Percentiles rank a stretch among this genome's conserved stretches.
Evolutionary conservation across 257 asterid genomes (phyloP).

Genomic region (Capsicum chinense): DNA sequence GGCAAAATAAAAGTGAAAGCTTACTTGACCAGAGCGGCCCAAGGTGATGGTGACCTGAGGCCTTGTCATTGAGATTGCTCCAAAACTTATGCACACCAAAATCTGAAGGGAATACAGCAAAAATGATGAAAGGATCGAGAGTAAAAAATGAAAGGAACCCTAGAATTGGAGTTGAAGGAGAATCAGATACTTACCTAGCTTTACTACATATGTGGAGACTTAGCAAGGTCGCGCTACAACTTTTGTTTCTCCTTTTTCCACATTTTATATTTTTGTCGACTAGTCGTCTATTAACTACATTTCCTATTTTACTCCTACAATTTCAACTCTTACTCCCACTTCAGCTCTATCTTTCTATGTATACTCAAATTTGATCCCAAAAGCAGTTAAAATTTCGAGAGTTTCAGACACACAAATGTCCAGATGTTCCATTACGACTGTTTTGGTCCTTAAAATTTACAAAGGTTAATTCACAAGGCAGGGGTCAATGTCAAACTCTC

Average conservation of each 20-base stretch:
- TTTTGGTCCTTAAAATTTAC: not conserved
- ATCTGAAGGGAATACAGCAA: not conserved
- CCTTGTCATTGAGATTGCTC: conserved; percentile 44
- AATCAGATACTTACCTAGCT: not conserved
- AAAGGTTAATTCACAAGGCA: not conserved
- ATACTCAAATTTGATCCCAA: conserved; percentile 1
- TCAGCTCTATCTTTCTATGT: not conserved
- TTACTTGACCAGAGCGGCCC: conserved; percentile 73
- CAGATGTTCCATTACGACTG: not conserved
- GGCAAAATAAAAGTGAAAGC: not conserved
- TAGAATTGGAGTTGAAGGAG: not conserved
- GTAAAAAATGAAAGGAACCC: not conserved
- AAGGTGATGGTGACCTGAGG: conserved; percentile 67
- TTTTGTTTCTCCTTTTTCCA: not conserved
- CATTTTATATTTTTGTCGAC: not conserved
- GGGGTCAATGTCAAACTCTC: not conserved
- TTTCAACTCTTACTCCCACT: not conserved
- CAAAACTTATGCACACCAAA: not conserved
- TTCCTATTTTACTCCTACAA: not conserved
- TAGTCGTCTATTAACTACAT: not conserved
- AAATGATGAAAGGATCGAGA: not conserved
- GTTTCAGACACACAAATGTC: not conserved
- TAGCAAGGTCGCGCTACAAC: conserved; percentile 2
- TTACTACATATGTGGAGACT: not conserved
- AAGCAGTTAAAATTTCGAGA: not conserved